A percentile compares a stretch with the other conserved stretches of the same genome.
These are phyloP conservation scores for Irpex rosettiformis DNA, from an alignment of 1,284 basidiomycete genomes.

Conservation along the genomic window DNA sequence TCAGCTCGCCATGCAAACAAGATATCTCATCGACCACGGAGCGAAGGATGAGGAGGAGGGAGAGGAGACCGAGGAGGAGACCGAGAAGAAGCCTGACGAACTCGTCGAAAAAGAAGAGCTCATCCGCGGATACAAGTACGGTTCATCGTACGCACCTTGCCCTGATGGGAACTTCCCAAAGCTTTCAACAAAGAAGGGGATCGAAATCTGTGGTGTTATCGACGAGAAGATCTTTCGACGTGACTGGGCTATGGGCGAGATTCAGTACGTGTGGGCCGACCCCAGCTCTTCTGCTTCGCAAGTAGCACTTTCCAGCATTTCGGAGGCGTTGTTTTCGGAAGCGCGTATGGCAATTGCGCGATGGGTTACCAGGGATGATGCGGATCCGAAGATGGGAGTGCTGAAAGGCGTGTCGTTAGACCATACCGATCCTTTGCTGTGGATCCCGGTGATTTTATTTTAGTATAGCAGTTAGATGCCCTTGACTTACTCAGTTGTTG, in stretches of 20 bases:
- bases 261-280: conserved; percentile 86
- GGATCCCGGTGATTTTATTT: conserved; percentile 61
- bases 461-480: background rate
- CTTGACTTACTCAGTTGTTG: background rate
- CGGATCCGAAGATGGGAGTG: conserved; percentile 85
- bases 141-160: conserved; percentile 83
- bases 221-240: conserved; percentile 64
- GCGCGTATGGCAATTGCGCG: conserved; percentile 68
- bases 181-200: conserved; percentile 73
- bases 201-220: conserved; percentile 89
- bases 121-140: conserved; percentile 87
- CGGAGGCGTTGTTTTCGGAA: conserved; percentile 67
- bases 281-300: conserved; percentile 67
- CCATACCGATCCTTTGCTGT: conserved; percentile 68
- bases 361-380: conserved; percentile 70
- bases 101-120: conserved; percentile 66
- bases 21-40: conserved; percentile 49
- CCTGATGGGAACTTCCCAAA: conserved; percentile 76
- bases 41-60: conserved; percentile 17
- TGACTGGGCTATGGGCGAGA: conserved; percentile 82
- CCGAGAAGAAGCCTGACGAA: conserved; percentile 27
- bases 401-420: conserved; percentile 61
- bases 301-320: conserved; percentile 82
- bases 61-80: conserved; percentile 23
- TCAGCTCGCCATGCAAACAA: conserved; percentile 54